Evolutionary conservation across 148 eudicot species (phyloP), one percentile per base, ranked within the genome.

Genomic region (Camellia granthamiana): DNA sequence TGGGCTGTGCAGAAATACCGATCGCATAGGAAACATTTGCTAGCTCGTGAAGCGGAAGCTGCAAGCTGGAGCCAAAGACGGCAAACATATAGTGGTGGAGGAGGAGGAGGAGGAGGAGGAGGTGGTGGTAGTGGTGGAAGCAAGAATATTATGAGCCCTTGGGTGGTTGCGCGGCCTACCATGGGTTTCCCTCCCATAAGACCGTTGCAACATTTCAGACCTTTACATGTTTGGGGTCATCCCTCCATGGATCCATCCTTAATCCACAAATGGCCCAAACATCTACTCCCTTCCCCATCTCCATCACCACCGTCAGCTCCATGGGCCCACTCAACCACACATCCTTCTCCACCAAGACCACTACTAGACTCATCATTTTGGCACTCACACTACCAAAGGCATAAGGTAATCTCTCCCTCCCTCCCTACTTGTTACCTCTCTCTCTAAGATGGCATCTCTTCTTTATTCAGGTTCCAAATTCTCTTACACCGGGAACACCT

Each of bases 141-240:
- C 74, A 90, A 86, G 67, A 87, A 82, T 23, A 23, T 23, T 18
- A 80, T 68, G 11, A 84, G 73, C 77, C 88, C 91, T 55, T 93
- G 98, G 30, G 30, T 23, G 91, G n/a, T 77, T 60, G 84, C 77
- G 30, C 30, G 30, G 19, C 80, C 95, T 46, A 90, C 89, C 58
- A 91, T 93, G 79, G 94, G 98, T 5, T 93, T 92, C 71, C 99
- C 99, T 64, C 90, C 90, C 1, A 72, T 81, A 72, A 59, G 87
- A 49, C 97, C 90, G 0, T 75, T 86, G 83, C 93, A 84, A 72
- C 91, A 87, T 84, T 87, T 87, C 80, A 88, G 95, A 82, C 97
- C 97, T 19, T 84, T 96, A 14, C 99, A 93, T 76, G 99, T 96
- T 30, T 96, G 99, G 99, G 99, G 99, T 5, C 99, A 96, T 56